Base-by-base conservation (phyloP, 345 rosid genomes). In the Triadica sebifera region DNA sequence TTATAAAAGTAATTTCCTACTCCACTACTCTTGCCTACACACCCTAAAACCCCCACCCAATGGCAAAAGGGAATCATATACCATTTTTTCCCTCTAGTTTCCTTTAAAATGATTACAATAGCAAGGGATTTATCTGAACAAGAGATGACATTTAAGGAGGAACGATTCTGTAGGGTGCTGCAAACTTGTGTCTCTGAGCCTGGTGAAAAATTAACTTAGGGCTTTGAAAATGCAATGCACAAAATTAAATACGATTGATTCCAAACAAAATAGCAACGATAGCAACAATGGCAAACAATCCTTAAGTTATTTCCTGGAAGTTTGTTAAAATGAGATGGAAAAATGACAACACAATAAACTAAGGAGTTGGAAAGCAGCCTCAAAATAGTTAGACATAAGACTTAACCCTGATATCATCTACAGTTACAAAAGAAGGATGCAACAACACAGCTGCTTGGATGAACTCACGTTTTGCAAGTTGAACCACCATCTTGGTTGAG, bases 401-500 rank as follows among this genome's bases (percentile, higher is more conserved):
- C 80, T 63, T 89, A 92, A 97, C 89, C 68, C 88, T 86, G 66
- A 94, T 81, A 74, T 92, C 97, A 47, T 87, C 94, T 24, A 87
- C 73, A 13, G 88, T 75, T 67, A 94, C 91, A 53, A 84, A 80
- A 37, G 92, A 82, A 83, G 97, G 96, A 84, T 94, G 98, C 69
- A 85, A 83, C 77, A 94, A 67, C 65, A 87, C 92, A 68, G 86
- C 88, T 34, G 93, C 94, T 74, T 87, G 85, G 72, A 90, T 80
- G 75, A 86, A 81, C 15, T 75, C 89, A 37, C 52, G 41, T 80
- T 84, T 90, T 7, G 91, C 87, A 41, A 92, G 73, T 75, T 85
- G 91, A 74, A 85, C 94, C 15, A 93, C 94, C 70, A 86, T 86
- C 82, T 92, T 94, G 70, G 94, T 96, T 92, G 87, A 73, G 51